A percentile compares a stretch with the other conserved stretches of the same genome.
These are phyloP conservation scores for Carex parvula DNA, from an alignment of 176 grass and related monocot species.

Conservation along the genomic window DNA sequence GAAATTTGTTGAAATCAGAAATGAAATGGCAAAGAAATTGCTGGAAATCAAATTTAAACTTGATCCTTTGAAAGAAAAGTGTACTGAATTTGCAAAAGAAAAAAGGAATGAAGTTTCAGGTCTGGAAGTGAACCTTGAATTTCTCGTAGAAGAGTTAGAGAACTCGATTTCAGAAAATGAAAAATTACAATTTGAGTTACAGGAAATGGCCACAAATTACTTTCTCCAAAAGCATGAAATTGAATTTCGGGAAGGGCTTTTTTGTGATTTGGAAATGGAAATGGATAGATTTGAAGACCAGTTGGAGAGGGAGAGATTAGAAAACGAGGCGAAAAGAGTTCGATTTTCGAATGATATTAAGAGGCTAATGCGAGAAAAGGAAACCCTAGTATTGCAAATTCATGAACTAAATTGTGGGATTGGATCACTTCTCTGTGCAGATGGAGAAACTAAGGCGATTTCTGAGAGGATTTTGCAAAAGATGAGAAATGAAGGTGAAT, in stretches of 20 bases:
- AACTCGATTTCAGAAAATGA: neutral
- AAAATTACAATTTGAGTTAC: neutral
- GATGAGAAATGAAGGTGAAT: slow-evolving; percentile 16
- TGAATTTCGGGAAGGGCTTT: slow-evolving; percentile 1
- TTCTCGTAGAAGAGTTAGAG: slow-evolving; percentile 24
- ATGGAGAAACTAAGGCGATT: slow-evolving; percentile 14
- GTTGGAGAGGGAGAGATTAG: slow-evolving; percentile 15
- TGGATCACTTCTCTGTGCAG: slow-evolving; percentile 22
- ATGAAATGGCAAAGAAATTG: slow-evolving; percentile 29
- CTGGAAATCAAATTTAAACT: slow-evolving; percentile 29
- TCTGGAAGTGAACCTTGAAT: slow-evolving; percentile 12
- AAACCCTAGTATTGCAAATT: slow-evolving; percentile 26
- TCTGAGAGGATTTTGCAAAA: slow-evolving; percentile 8
- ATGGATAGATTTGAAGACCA: neutral
- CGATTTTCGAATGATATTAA: slow-evolving; percentile 11
- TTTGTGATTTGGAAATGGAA: slow-evolving; percentile 14
- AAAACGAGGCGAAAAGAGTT: neutral
- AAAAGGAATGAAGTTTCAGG: slow-evolving; percentile 4
- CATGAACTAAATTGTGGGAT: slow-evolving; percentile 20
- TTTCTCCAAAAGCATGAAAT: slow-evolving; percentile 14
- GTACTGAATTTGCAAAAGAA: slow-evolving; percentile 7
- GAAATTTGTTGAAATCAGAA: slow-evolving; percentile 12
- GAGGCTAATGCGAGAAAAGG: neutral
- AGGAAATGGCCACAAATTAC: slow-evolving; percentile 12
- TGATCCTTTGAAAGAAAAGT: slow-evolving; percentile 25